A percentile compares a stretch with the other conserved stretches of the same genome.
Conservation (phyloP, 768 basidiomycete species). For the Sporobolomyces pararoseus region DNA sequence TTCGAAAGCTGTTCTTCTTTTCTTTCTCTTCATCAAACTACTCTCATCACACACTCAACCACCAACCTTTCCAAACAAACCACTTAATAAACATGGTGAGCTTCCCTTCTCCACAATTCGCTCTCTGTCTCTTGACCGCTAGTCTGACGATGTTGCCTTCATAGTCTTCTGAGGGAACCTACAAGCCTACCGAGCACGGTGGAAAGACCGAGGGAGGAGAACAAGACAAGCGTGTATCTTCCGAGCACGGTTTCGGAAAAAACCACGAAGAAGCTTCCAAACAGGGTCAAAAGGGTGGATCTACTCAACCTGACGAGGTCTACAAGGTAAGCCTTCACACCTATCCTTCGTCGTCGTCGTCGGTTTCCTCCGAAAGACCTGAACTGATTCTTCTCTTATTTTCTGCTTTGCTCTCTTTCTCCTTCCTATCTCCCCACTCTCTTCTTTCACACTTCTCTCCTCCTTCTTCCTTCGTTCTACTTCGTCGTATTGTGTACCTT, state of each 20-base stretch:
- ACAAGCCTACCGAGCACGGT: conserved; percentile 49
- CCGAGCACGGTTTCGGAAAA: conserved; percentile 46
- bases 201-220: conserved; percentile 49
- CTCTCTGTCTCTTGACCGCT: no score
- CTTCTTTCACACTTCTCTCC: no score
- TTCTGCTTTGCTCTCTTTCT: no score
- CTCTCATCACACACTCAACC: neutral
- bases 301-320: conserved; percentile 23
- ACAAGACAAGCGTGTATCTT: conserved; percentile 47
- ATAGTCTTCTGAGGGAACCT: conserved; percentile 3
- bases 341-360: no score
- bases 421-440: no score
- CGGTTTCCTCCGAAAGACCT: no score
- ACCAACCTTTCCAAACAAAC: neutral
- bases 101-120: neutral
- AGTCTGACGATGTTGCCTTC: no score
- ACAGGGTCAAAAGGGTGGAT: conserved; percentile 48
- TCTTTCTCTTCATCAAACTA: neutral
- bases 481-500: no score
- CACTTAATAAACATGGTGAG: conserved; percentile 5
- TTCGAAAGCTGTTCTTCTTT: no score
- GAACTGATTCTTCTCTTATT: no score
- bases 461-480: no score
- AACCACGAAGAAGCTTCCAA: conserved; percentile 39
- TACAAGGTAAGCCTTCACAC: conserved; percentile 21